phyloP scores from a whole-genome alignment of 1,139 yeast species.

The Pichia sp. region DNA sequence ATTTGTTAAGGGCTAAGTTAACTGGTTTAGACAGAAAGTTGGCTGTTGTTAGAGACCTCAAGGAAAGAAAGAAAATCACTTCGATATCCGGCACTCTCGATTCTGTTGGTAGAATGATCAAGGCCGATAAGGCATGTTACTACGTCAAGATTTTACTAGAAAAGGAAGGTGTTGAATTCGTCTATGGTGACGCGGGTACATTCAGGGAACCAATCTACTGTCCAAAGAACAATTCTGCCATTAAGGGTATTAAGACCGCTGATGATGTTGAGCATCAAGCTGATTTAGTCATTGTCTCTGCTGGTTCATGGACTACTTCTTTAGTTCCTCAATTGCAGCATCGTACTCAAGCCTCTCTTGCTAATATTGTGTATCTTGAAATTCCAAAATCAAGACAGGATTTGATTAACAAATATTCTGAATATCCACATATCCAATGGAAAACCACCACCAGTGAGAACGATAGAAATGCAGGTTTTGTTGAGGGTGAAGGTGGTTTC shows the following conservation, averaged over 20 bases:
- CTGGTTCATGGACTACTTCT: conserved; percentile 42
- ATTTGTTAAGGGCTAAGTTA: conserved; percentile 4
- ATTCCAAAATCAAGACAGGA: conserved; percentile 33
- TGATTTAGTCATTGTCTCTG: conserved; percentile 36
- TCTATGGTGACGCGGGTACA: conserved; percentile 23
- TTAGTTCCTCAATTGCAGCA: conserved; percentile 26
- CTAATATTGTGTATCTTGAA: conserved; percentile 27
- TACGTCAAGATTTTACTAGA: conserved; percentile 27
- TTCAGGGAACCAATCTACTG: conserved; percentile 3
- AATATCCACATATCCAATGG: conserved; percentile 21
- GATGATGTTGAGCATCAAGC: conserved; percentile 34
- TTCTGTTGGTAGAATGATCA: conserved; percentile 35
- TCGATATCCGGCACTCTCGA: conserved; percentile 32
- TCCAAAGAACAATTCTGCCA: conserved; percentile 9
- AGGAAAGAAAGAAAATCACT: conserved; percentile 12
- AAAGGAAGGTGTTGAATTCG: conserved; percentile 24
- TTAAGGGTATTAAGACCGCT: conserved; percentile 32
- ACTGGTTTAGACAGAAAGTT: conserved; percentile 27
- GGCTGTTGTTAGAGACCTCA: conserved; percentile 19
- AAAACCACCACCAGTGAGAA: conserved; percentile 17
- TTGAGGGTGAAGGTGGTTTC: conserved; percentile 2
- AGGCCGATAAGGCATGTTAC: conserved; percentile 35
- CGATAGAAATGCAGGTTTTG: conserved; percentile 8
- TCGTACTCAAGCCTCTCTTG: conserved; percentile 7
- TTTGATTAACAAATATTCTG: conserved; percentile 29